Evolutionary conservation across 768 basidiomycete species (phyloP).

Genomic region (Boletus vinaceobasis): DNA sequence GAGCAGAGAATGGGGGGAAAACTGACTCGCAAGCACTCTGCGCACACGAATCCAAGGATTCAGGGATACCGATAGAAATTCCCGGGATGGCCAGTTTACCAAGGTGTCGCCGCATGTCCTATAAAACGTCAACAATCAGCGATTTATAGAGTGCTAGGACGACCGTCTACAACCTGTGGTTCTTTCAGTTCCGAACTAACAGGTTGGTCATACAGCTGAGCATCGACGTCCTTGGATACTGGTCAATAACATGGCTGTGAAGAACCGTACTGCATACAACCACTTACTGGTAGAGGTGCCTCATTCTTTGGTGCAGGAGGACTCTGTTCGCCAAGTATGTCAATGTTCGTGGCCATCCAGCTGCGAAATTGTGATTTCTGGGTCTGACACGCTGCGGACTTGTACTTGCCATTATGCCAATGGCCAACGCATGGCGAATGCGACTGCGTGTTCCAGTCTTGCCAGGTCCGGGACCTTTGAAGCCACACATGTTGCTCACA

Average conservation of each 20-base stretch:
- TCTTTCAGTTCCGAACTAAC: background rate
- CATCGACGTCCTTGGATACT: slow-evolving; percentile 1
- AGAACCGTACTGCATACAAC: background rate
- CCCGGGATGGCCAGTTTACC: slow-evolving; percentile 12
- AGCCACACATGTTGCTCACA: too few relatives aligned
- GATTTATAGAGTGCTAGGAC: background rate
- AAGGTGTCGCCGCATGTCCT: slow-evolving; percentile 12
- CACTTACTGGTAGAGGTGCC: slow-evolving; percentile 3
- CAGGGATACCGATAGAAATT: background rate
- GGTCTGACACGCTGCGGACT: background rate
- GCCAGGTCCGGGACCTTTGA: too few relatives aligned
- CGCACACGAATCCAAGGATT: background rate
- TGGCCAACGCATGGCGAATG: background rate
- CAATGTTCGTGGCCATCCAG: slow-evolving; percentile 2
- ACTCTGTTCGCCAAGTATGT: background rate
- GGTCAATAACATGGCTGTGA: slow-evolving; percentile 1
- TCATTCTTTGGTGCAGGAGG: background rate
- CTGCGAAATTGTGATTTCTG: background rate
- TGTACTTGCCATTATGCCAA: background rate
- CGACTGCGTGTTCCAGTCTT: background rate
- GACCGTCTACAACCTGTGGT: slow-evolving; percentile 1
- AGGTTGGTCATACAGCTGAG: slow-evolving; percentile 1
- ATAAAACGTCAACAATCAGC: background rate
- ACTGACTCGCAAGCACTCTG: slow-evolving; percentile 12
- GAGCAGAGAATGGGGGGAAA: slow-evolving; percentile 1